Conservation (phyloP, 441 rosid species). For the Brassica hybrid region DNA sequence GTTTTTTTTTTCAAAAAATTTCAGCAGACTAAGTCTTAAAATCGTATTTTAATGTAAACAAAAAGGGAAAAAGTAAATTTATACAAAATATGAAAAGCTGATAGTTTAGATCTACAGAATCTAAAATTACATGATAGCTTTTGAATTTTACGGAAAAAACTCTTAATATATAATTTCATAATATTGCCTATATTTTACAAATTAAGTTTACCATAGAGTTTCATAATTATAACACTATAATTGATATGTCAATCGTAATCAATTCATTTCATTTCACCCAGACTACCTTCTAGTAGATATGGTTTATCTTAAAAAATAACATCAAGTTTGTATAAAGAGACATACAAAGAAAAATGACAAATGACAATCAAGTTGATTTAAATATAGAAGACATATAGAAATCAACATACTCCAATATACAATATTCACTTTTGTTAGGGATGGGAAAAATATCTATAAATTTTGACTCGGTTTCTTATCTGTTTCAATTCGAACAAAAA, state of each 20-base stretch:
- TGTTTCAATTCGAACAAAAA: no score
- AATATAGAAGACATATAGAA: not conserved
- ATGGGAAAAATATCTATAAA: no score
- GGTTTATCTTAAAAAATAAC: not conserved
- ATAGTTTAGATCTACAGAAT: not conserved
- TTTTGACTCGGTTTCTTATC: no score
- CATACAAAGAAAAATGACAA: not conserved
- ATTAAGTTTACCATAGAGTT: not conserved
- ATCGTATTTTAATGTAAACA: not conserved
- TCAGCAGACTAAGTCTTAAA: not conserved
- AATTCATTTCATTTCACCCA: not conserved
- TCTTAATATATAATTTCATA: not conserved
- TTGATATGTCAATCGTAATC: not conserved
- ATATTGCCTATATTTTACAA: not conserved
- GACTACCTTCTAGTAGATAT: conserved; percentile 9
- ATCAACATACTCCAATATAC: not conserved
- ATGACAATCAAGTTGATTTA: not conserved
- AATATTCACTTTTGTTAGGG: not conserved
- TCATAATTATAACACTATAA: not conserved
- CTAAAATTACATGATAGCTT: not conserved
- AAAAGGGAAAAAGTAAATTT: not conserved
- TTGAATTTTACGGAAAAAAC: not conserved
- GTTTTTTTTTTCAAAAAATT: no score
- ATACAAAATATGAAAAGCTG: not conserved
- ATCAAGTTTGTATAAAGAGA: not conserved